Base-by-base conservation (phyloP, 1,284 basidiomycete species). In the Cutaneotrichosporon cutaneum region DNA sequence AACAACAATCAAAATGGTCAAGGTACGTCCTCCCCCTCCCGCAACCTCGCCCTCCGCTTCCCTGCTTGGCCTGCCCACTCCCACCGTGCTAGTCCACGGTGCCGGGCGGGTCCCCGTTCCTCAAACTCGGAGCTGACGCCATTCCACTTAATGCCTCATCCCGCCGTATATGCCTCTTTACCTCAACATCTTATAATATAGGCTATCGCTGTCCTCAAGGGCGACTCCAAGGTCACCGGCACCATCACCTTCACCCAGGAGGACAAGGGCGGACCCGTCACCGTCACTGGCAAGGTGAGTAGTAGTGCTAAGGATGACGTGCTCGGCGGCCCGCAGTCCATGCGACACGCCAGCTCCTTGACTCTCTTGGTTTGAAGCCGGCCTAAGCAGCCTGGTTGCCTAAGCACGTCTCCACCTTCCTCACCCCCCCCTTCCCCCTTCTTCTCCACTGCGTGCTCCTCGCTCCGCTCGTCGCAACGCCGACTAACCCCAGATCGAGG, bases 191-290 rank as follows among this genome's bases (percentile, higher is more conserved):
- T 26, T 21, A 32, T 42, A 33, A 22, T 27, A 39, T n/a, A 52
- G 88, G 89, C 88, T 42, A 82, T 87, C 52, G 87, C 84, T 30
- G 82, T 89, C 27, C 81, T 91, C 70, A 84, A 82, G 64, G 88
- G 88, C 53, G 83, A 85, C 62, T 72, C 86, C 8, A 74, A 79
- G 62, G 86, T 88, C 59, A 79, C 80, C 54, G 89, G 90, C 56
- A 85, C 82, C 27, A 84, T 90, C 63, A 83, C 81, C 50, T 90
- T 91, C 77, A 81, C 82, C 48, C 89, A 91, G 76, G 69, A 81
- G 4, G 74, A 79, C 32, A 79, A 80, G 60, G 81, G 80, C 56
- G 83, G 82, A 21, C 82, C 85, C 42, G 87, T 90, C 59, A 84
- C 80, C 26, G 80, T 91, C 58, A 83, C 83, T 13, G 88, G 88